Conservation (phyloP, 306 rosid genomes). For the Arachis hypogaea region DNA sequence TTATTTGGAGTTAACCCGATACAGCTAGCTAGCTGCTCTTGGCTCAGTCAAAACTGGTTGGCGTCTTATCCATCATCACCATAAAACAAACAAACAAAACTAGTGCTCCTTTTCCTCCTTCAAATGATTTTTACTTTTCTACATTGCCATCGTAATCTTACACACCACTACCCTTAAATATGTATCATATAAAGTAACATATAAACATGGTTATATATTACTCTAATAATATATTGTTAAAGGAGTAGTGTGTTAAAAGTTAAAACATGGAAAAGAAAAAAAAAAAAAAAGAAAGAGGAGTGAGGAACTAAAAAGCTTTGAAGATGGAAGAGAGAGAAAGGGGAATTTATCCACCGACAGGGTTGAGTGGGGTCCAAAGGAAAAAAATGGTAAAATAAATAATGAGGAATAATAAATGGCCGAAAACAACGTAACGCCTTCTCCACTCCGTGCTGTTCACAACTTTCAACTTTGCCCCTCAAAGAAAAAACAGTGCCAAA, state of each 20-base stretch:
- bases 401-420: not conserved
- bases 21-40: not conserved
- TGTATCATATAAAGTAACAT: too few relatives aligned
- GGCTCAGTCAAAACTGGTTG: conserved; percentile 6
- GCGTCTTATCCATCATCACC: not conserved
- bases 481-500: not conserved
- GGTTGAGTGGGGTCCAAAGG: conserved; percentile 24
- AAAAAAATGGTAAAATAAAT: not conserved
- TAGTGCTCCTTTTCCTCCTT: not conserved
- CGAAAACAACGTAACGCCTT: conserved; percentile 23
- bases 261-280: not conserved
- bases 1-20: not conserved
- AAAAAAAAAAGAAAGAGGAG: not conserved
- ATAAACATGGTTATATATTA: too few relatives aligned
- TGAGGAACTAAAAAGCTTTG: not conserved
- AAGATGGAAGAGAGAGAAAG: not conserved
- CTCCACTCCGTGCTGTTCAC: not conserved
- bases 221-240: too few relatives aligned
- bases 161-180: too few relatives aligned
- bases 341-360: conserved; percentile 44
- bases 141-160: too few relatives aligned
- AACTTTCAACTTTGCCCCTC: not conserved
- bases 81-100: not conserved
- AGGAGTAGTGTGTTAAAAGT: too few relatives aligned
- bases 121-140: not conserved